Evolutionary conservation across 2,329 filamentous ascomycete species (phyloP), one percentile per base, ranked within the genome.

Genomic region (Amauroascus verrucosus): DNA sequence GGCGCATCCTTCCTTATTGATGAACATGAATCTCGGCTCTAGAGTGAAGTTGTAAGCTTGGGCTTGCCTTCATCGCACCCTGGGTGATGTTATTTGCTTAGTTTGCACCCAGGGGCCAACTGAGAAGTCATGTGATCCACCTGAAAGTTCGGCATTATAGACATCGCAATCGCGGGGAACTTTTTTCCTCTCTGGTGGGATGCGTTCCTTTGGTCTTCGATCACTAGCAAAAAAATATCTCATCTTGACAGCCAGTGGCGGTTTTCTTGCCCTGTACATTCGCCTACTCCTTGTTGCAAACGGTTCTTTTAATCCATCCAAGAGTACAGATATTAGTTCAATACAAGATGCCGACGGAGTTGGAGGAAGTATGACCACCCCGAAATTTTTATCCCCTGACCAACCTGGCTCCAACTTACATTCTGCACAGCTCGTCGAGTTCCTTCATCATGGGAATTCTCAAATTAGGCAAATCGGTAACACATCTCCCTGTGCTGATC

Each of bases 361-460:
- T 89, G 43, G 84, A 88, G 73, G 85, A 89, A 72, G 85, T 87
- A 73, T 13, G 13, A n/a, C 32, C 40, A 65, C 57, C n/a, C 6
- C 20, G 20, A n/a, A 13, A 16, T 16, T 18, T 30, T 16, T 24
- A 7, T 13, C 45, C 16, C 38, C 38, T 11, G 8, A 35, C 28
- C 20, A 20, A 41, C 6, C 13, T 47, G 45, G 7, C 16, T 40
- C 28, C 40, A 9, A 51, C 38, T 44, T 45, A 61, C 37, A 47
- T 26, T 22, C 22, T 55, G 30, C 56, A 46, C 61, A 95, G 88
- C 82, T 95, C 51, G 88, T 96, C 57, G 88, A 89, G 67, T 96
- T 97, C 71, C 86, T 97, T 56, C 85, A 87, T 70, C 85, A 95
- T 72, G 87, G 87, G 56, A 95, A 94, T 67, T 88, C 88, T 40